Percentiles rank a stretch among this genome's conserved stretches.
Conservation (phyloP, 2,329 filamentous ascomycete genomes). For the Colletotrichum sojae region DNA sequence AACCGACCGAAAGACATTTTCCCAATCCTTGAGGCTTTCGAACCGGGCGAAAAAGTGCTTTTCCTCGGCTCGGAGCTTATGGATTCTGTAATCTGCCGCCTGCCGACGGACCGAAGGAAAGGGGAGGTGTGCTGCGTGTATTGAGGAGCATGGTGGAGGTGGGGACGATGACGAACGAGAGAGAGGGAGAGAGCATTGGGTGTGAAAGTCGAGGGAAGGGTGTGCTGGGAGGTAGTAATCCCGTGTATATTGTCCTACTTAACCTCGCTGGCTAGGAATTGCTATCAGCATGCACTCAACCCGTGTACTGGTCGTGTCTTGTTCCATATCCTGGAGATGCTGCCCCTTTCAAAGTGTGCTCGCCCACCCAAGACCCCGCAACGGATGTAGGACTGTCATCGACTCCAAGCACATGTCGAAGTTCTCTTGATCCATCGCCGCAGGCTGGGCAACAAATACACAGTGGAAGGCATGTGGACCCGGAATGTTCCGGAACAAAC, state of each 20-base stretch:
- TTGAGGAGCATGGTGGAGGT: not conserved
- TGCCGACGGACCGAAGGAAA: conserved; percentile 29
- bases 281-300: conserved; percentile 36
- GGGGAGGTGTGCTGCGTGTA: conserved; percentile 22
- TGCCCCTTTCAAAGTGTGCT: too few relatives aligned
- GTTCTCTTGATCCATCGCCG: not conserved
- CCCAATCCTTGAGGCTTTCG: not conserved
- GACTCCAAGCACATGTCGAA: too few relatives aligned
- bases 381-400: too few relatives aligned
- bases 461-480: conserved; percentile 5
- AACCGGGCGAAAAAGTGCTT: conserved; percentile 35
- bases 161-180: not conserved
- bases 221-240: conserved; percentile 47
- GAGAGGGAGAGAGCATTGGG: not conserved
- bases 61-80: conserved; percentile 1
- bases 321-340: too few relatives aligned
- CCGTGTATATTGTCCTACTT: conserved; percentile 55
- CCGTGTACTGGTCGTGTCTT: too few relatives aligned
- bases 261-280: conserved; percentile 40
- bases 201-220: conserved; percentile 34
- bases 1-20: conserved; percentile 19
- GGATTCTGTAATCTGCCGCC: conserved; percentile 25
- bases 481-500: conserved; percentile 14
- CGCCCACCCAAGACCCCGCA: too few relatives aligned
- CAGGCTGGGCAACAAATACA: not conserved